Conservation (phyloP, 2,329 filamentous ascomycete species). For the Colletotrichum cereale region DNA sequence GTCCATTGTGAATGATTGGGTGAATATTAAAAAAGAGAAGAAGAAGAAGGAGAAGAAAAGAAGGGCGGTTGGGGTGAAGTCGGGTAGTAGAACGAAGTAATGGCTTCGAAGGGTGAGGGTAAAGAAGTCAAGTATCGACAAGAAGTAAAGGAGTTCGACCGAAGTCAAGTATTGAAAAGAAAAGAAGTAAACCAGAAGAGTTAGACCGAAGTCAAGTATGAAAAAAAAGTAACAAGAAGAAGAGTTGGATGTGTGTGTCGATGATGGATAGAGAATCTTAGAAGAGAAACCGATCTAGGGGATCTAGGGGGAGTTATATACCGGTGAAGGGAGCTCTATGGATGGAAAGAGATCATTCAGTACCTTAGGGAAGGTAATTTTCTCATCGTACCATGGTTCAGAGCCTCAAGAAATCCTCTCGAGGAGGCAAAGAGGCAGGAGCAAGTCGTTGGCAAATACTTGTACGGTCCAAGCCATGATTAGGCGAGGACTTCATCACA, state of each 20-base stretch:
- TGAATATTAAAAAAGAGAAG: not conserved
- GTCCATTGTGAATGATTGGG: not conserved
- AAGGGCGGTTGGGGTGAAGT: too few species aligned
- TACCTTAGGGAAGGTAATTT: too few species aligned
- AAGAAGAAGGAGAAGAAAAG: not conserved
- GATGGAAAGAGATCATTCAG: too few species aligned
- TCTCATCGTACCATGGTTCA: not conserved
- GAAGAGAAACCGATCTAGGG: not conserved
- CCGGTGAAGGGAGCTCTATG: too few species aligned
- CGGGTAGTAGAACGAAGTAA: not conserved
- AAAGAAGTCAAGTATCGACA: not conserved
- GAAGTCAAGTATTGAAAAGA: not conserved
- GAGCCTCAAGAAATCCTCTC: not conserved
- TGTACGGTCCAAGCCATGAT: not conserved
- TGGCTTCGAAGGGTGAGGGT: too few species aligned
- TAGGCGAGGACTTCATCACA: not conserved
- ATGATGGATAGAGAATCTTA: not conserved
- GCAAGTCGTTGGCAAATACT: not conserved
- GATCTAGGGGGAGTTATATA: not conserved
- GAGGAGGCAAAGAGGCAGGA: not conserved
- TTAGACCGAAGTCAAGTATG: not conserved
- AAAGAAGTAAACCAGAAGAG: not conserved
- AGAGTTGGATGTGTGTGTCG: not conserved
- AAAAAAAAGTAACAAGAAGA: not conserved
- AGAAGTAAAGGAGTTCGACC: not conserved